Evolutionary conservation across 2,329 filamentous ascomycete genomes (phyloP), one percentile per base, ranked within the genome.

Genomic region (Cladosporium sp.): DNA sequence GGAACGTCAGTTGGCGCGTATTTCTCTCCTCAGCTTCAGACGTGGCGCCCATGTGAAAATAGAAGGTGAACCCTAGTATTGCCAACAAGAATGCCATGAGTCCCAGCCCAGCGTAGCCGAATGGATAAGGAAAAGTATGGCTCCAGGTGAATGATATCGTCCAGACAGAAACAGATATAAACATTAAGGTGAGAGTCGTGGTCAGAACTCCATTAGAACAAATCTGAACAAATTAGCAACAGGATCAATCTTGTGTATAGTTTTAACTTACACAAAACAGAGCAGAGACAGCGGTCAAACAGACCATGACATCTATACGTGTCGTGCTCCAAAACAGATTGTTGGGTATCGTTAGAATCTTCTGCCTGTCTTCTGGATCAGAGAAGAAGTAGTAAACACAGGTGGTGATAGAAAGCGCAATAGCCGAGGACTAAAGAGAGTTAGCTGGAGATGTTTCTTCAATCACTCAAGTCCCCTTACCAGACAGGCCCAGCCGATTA

Each of bases 121-220:
- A 55, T 13, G 64, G 64, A 43, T 62, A 68, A 7, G 64, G 62
- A 36, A 63, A 38, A 50, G 54, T 62, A 52, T 58, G 67, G 54
- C 30, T 58, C 67, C 54, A 69, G 55, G 58, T 68, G 51, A 38
- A 71, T 20, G 34, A 56, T 50, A 54, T 67, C 60, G 48, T 66
- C 48, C 55, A 64, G 45, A 48, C 65, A 56, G 58, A 67, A 59
- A 62, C 62, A 63, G 52, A 67, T 41, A 56, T 65, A 57, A 60
- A 73, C 40, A 61, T 68, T 62, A 65, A 58, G 13, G 75, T 50
- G 2, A 73, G 61, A 15, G 66, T 64, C 12, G 75, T 61, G 3
- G 68, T 69, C 20, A 71, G 56, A 3, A 69, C 44, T 15, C 72
- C 71, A 50, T 70, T 62, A 42, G 70, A 66, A 12, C 64, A 59